These are phyloP conservation scores for Cryoendolithus antarcticus DNA, from an alignment of 2,329 filamentous ascomycete genomes.

Conservation along the genomic window DNA sequence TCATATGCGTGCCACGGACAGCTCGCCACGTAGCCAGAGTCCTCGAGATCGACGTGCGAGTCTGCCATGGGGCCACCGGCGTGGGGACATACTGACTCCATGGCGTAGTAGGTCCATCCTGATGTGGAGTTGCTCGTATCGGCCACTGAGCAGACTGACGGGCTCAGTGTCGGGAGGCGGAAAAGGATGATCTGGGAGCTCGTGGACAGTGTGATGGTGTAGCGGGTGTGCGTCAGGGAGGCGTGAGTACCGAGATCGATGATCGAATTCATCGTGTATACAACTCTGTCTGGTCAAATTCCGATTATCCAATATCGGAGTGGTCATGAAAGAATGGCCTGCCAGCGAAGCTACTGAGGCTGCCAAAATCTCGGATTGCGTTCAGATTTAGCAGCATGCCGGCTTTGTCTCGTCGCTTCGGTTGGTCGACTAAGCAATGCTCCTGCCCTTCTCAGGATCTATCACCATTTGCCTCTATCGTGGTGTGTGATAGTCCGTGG, in stretches of 20 bases:
- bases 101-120: constrained; percentile 9
- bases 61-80: constrained; percentile 8
- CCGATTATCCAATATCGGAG: no score
- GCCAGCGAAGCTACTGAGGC: no score
- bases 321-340: no score
- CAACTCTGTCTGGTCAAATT: no score
- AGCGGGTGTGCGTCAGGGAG: constrained; percentile 4
- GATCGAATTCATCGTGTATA: constrained; percentile 2
- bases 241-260: constrained; percentile 2
- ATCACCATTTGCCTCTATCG: no score
- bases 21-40: constrained; percentile 8
- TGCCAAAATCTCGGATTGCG: no score
- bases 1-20: constrained; percentile 10
- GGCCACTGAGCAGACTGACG: not conserved
- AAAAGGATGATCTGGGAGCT: constrained; percentile 8
- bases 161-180: constrained; percentile 4
- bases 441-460: no score
- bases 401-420: no score
- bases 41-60: constrained; percentile 8
- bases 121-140: constrained; percentile 3
- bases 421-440: no score
- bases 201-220: constrained; percentile 6
- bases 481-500: no score
- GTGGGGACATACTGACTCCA: constrained; percentile 8
- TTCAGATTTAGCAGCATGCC: no score